Base-by-base conservation (phyloP, 345 rosid species). In the Citrus cavaleriei region DNA sequence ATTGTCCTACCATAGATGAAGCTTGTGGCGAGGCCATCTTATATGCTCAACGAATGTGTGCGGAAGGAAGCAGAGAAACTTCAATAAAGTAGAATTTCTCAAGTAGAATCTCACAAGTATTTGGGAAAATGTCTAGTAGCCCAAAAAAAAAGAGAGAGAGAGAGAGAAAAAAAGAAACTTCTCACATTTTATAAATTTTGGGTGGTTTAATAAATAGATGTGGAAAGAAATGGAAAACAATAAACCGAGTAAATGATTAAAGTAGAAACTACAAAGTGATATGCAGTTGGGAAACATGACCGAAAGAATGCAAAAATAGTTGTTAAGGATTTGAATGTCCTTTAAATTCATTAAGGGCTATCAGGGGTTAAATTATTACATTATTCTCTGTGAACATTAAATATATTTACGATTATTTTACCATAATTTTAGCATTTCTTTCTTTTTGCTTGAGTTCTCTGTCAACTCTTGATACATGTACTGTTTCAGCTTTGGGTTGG, bases 401-500 rank as follows among this genome's bases (percentile, higher is more conserved):
- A 72, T 30, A 42, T 5, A 40, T 69, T 38, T 69, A 69, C 4
- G 13, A 69, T 57, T 28, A 57, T 55, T 57, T 57, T 21, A 58
- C 32, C 40, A 10, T 57, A 22, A 14, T 32, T 9, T 73, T 60
- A n/a, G 38, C 10, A 5, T 72, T 35, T n/a, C 27, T 7, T 69
- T 42, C 68, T 86, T 72, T 63, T 78, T 72, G 71, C 28, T 18
- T 24, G 32, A 64, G 38, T 25, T 81, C 25, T 64, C 79, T 72
- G 7, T 76, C 14, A 76, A 54, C 70, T 76, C 72, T 25, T 25
- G 74, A 79, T 68, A 58, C 32, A 21, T 76, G 37, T 75, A 40
- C 76, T 70, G 79, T 87, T 80, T 91, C 73, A 95, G 98, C 86
- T 96, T 79, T 94, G 99, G 99, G 99, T 93, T 81, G 97, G 97